Base-by-base conservation (phyloP, 192 early-diverging fungal species). In the Rhizophagus sp. region DNA sequence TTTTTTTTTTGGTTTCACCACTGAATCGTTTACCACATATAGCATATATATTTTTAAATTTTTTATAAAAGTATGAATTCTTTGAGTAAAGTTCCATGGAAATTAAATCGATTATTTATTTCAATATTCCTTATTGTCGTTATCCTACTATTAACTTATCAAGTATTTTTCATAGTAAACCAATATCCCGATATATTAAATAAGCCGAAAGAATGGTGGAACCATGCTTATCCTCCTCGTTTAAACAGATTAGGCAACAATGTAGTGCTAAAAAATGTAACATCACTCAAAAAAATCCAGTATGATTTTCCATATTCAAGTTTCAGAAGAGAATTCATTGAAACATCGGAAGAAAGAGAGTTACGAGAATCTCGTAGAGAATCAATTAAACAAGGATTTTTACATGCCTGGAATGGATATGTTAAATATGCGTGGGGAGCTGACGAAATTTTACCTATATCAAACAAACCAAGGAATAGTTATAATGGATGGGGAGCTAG, bases 341-440 rank as follows among this genome's bases (percentile, higher is more conserved):
- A 70, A 70, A 70, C 68, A 44, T 0, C 8, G 12, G 22, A 41
- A 41, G 68, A 70, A 24, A 70, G 19, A 70, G 11, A 22, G 11
- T n/a, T 70, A 41, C 17, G 68, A 41, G 68, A 70, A 44, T 10
- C 7, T 10, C 34, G 74, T 19, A 27, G 19, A 25, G 61, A 91
- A 22, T 84, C 84, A 10, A 82, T 95, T 47, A 90, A 91, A 66
- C 78, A 85, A 4, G 93, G 88, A 1, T 94, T 95, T 73, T 62
- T 84, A 4, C 85, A 91, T 52, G 89, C 93, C 2, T 95, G 95
- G 95, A 69, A 89, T 24, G 93, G 92, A 0, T 98, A 98, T 87
- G 87, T 83, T 25, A 83, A 89, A 17, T 91, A 91, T 67, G 94
- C 94, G 1, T 95, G 93, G 85, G 94, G 95, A 13, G 83, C 88